Percentiles rank a stretch among this genome's conserved stretches.
phyloP scores from a whole-genome alignment of 805 yeast genomes.

The Yamadazyma paraphyllophila region DNA sequence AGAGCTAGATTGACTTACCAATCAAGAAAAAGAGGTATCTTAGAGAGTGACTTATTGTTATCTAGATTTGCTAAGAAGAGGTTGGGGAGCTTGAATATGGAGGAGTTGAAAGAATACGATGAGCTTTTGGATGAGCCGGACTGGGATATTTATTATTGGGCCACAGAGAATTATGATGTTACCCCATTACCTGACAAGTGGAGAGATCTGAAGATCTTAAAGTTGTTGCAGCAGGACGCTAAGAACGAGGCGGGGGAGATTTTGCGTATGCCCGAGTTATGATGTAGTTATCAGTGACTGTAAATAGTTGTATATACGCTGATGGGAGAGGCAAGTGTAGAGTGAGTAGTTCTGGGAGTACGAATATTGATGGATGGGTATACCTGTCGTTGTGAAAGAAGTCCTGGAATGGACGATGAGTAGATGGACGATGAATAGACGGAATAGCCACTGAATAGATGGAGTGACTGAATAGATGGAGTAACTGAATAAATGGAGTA shows the following conservation, averaged over 20 bases:
- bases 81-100: constrained; percentile 54
- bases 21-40: constrained; percentile 89
- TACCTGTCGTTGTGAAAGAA: no score
- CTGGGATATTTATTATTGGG: constrained; percentile 99
- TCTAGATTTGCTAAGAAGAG: constrained; percentile 82
- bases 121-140: constrained; percentile 86
- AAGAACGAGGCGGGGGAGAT: constrained; percentile 69
- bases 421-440: no score
- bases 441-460: no score
- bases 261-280: constrained; percentile 75
- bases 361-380: no score
- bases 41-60: constrained; percentile 85
- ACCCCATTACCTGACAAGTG: constrained; percentile 88
- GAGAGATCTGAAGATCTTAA: constrained; percentile 65
- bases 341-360: no score
- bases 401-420: no score
- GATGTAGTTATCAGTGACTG: background rate
- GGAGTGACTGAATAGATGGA: no score
- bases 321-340: no score
- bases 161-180: constrained; percentile 74
- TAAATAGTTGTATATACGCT: no score
- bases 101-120: constrained; percentile 83
- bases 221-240: constrained; percentile 66
- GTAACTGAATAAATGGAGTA: no score
- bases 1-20: constrained; percentile 90